Base-by-base conservation (phyloP, 441 rosid species). In the Eugenia klotzschiana region DNA sequence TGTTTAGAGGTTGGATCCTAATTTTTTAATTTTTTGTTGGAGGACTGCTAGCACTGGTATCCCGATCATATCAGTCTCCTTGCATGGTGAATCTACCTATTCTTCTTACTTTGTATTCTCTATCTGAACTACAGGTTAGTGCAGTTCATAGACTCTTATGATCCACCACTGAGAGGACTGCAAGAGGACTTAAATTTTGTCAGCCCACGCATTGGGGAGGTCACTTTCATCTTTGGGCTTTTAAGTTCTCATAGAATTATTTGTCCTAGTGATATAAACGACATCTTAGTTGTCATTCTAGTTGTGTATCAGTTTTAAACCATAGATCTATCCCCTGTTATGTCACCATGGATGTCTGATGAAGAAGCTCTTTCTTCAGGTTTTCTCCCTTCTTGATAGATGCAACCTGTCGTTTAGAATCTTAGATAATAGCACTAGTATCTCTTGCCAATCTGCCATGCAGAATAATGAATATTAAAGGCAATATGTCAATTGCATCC, bases 161-260 rank as follows among this genome's bases (percentile, higher is more conserved):
- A 97, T 90, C 99, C 98, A 79, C 99, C 99, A 53, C 85, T 96
- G 89, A 97, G 96, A 92, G 99, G 99, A 82, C 90, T 97, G 86
- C 99, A 97, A 85, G 99, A 97, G 88, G 99, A 97, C 87, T 91
- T 97, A 79, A 96, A 97, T 91, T 96, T 97, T 90, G 99, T 95
- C 87, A 97, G 98, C 86, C 99, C 98, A 85, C 98, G 98, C 80
- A 95, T 97, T 83, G 99, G 98, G 91, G 99, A 97, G 99, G 99
- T 97, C 83, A 87, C 83, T 87, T 27, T 46, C 79, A 33, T 89
- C 83, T 87, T 86, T 79, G 51, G 29, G 79, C 84, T 84, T 82
- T 22, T 37, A 11, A 40, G 12, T 53, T 41, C 26, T 29, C n/a
- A 15, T 40, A 25, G 80, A 11, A 41, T 82, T 53, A 46, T 15